Evolutionary conservation across 192 early-diverging fungal species (phyloP), one percentile per base, ranked within the genome.

Genomic region (Entomortierella beljakovae): DNA sequence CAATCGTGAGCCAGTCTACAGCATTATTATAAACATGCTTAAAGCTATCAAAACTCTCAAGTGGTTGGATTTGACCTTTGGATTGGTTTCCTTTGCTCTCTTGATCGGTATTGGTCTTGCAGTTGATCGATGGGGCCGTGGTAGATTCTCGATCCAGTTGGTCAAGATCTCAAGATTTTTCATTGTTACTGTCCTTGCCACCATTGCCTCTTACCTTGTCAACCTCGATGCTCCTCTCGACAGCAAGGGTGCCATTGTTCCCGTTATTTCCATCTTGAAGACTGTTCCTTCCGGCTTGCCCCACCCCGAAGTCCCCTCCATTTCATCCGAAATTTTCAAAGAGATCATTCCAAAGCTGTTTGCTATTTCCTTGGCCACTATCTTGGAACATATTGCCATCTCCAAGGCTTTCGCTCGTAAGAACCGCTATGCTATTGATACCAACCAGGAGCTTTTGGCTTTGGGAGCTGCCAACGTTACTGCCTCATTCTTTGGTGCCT

Each of bases 321-420:
- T 94, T 52, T 74, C 79, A 58, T 63, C 76, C 6, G 52, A 83
- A 8, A 71, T 92, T 22, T 71, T 94, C 37, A 75, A 87, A 15
- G 57, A 61, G 15, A 68, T 90, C 18, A 80, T 81, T 0, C 66
- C 82, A 26, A 85, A 93, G 55, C 51, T 93, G 20, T 85, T 89
- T 31, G 86, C 88, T 29, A 86, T 93, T 20, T 81, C 92, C 26
- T 82, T 98, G 6, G 85, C 97, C 42, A 75, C 90, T 54, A 88
- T 98, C 49, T 85, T 98, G 62, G 97, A 98, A 82, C 96, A 97
- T 71, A 90, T 96, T 80, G 93, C 94, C 28, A 92, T 98, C 61
- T 83, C 90, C 56, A 96, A 94, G 83, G 92, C 91, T 40, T 95
- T 95, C 83, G 97, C 93, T 29, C 88, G 93, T 49, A 68, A 90